Conservation (phyloP, 306 rosid genomes). For the Betula pendula region DNA sequence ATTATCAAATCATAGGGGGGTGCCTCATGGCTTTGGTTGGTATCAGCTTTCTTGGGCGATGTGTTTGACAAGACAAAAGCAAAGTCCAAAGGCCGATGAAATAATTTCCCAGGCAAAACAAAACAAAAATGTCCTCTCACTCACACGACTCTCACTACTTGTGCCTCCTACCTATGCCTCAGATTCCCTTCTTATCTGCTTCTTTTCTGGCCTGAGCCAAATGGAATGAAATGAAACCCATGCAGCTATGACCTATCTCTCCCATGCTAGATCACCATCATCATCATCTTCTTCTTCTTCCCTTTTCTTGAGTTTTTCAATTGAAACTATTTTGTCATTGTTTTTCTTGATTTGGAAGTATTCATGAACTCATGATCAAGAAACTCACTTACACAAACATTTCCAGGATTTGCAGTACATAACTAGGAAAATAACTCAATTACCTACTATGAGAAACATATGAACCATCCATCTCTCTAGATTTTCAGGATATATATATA, state of each 20-base stretch:
- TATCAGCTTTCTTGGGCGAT: constrained; percentile 56
- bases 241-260: too few species aligned
- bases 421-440: too few species aligned
- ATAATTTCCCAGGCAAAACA: constrained; percentile 45
- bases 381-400: too few species aligned
- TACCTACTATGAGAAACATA: too few species aligned
- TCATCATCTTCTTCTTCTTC: constrained; percentile 1
- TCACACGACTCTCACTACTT: too few species aligned
- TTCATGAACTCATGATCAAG: too few species aligned
- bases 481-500: too few species aligned
- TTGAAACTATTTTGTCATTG: background rate
- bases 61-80: constrained; percentile 76
- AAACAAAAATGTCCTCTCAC: constrained; percentile 36
- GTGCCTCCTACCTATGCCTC: too few species aligned
- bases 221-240: constrained; percentile 28
- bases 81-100: constrained; percentile 48
- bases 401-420: too few species aligned
- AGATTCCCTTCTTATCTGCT: constrained; percentile 56
- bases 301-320: background rate
- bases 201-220: constrained; percentile 11
- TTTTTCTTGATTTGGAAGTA: background rate
- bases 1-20: constrained; percentile 42
- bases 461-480: too few species aligned
- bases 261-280: background rate
- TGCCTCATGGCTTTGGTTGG: constrained; percentile 37